Percentiles rank a stretch among this genome's conserved stretches.
phyloP scores from a whole-genome alignment of 352 stramenopile species.

The Globisporangium uncinulatum region DNA sequence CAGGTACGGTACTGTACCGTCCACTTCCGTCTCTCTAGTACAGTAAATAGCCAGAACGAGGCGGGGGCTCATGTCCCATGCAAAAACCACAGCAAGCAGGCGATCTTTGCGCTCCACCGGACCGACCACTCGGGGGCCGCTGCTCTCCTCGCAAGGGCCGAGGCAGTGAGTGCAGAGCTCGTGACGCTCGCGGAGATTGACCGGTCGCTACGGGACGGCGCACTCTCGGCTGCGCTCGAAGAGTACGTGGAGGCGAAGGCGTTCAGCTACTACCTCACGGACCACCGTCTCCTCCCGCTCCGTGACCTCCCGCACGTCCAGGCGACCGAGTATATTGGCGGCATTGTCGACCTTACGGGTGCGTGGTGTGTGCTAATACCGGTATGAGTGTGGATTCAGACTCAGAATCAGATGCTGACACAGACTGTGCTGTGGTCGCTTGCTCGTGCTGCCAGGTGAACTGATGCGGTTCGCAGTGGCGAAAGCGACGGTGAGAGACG shows the following conservation, averaged over 20 bases:
- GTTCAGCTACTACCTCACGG: conserved; percentile 83
- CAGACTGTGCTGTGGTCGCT: too few species aligned
- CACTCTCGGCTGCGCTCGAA: conserved; percentile 86
- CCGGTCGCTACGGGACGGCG: conserved; percentile 72
- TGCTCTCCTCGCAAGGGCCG: conserved; percentile 40
- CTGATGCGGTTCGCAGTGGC: conserved; percentile 86
- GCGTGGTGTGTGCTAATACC: conserved; percentile 16
- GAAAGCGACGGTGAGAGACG: conserved; percentile 83
- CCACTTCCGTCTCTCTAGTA: too few species aligned
- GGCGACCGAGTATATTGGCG: conserved; percentile 92
- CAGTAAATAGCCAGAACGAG: too few species aligned
- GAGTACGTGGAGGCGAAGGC: conserved; percentile 94
- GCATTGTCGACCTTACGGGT: conserved; percentile 92
- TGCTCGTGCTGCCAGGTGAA: conserved; percentile 81
- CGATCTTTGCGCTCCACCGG: conserved; percentile 93
- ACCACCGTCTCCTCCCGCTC: conserved; percentile 48
- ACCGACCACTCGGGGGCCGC: conserved; percentile 57
- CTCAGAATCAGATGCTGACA: background rate
- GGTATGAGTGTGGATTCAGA: conserved; percentile 20
- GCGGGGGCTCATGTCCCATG: too few species aligned
- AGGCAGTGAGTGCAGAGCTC: conserved; percentile 69
- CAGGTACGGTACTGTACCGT: too few species aligned
- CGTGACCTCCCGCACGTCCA: conserved; percentile 45
- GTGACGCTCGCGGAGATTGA: conserved; percentile 78
- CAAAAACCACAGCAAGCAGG: conserved; percentile 90